A percentile compares a stretch with the other conserved stretches of the same genome.
These are phyloP conservation scores for Mycena sanguinolenta DNA, from an alignment of 768 basidiomycete genomes.

Conservation along the genomic window DNA sequence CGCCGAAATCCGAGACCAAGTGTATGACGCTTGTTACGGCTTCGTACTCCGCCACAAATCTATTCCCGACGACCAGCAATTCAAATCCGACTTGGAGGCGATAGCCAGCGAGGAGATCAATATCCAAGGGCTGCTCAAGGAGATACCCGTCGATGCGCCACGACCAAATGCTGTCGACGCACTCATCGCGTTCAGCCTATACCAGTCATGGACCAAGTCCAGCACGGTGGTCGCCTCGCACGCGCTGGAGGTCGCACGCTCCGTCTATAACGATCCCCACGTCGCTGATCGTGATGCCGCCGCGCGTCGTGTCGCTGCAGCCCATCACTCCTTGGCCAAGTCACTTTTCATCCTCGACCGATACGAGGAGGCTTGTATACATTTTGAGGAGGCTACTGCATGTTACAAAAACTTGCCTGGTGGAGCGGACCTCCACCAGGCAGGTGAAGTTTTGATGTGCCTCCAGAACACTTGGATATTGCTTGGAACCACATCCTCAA, in stretches of 20 bases:
- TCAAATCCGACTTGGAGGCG: slow-evolving; percentile 7
- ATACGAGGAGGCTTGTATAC: not conserved
- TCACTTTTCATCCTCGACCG: not conserved
- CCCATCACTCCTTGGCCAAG: not conserved
- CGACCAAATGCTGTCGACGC: slow-evolving; percentile 31
- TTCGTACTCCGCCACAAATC: slow-evolving; percentile 32
- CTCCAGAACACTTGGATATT: not conserved
- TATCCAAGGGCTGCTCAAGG: slow-evolving; percentile 30
- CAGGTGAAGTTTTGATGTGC: not conserved
- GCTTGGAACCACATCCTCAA: not conserved
- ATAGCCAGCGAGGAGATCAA: not conserved
- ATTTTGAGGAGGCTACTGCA: not conserved
- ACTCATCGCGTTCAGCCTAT: slow-evolving; percentile 33
- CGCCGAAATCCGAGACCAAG: not conserved
- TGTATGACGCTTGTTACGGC: slow-evolving; percentile 31
- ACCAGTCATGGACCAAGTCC: slow-evolving; percentile 36
- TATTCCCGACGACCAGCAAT: slow-evolving; percentile 3
- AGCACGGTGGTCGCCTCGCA: slow-evolving; percentile 21
- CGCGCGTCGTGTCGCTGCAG: not conserved
- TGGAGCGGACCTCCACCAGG: not conserved
- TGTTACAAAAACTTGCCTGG: not conserved
- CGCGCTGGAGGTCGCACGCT: slow-evolving; percentile 12
- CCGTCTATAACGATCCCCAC: not conserved
- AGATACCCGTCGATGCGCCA: slow-evolving; percentile 1
- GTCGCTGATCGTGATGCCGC: not conserved